phyloP scores from a whole-genome alignment of 2,329 filamentous ascomycete species.

The Plectosphaerella sp. region DNA sequence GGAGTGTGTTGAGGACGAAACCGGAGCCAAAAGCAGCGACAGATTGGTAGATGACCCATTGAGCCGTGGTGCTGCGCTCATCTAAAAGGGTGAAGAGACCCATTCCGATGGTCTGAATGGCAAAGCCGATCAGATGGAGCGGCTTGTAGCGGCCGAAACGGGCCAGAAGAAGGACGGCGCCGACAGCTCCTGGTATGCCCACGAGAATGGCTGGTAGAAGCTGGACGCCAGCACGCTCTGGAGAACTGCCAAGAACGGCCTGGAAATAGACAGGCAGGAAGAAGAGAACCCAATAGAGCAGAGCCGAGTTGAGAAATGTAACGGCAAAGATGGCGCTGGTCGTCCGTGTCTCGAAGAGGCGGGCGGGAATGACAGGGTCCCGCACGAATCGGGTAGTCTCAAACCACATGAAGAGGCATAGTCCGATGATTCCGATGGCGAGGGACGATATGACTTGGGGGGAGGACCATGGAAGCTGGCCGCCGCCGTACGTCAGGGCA shows the following conservation, averaged over 20 bases:
- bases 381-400: conserved; percentile 18
- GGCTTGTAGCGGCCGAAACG: conserved; percentile 26
- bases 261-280: conserved; percentile 45
- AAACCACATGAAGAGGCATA: conserved; percentile 29
- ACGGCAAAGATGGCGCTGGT: conserved; percentile 62
- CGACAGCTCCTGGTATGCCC: conserved; percentile 19
- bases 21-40: conserved; percentile 35
- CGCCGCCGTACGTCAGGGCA: conserved; percentile 39
- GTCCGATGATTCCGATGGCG: conserved; percentile 28
- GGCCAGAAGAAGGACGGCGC: conserved; percentile 22
- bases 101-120: conserved; percentile 29
- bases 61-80: conserved; percentile 24
- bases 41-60: conserved; percentile 38
- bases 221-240: conserved; percentile 26
- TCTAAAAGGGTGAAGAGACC: conserved; percentile 37
- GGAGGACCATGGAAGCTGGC: conserved; percentile 70
- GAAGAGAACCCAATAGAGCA: conserved; percentile 38
- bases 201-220: conserved; percentile 25
- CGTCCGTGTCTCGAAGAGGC: conserved; percentile 40
- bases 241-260: conserved; percentile 25
- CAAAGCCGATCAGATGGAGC: conserved; percentile 29
- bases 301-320: conserved; percentile 69
- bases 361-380: conserved; percentile 35
- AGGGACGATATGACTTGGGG: conserved; percentile 24
- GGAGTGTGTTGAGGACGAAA: conserved; percentile 31